phyloP scores from a whole-genome alignment of 192 early-diverging fungal genomes.

The Physocladia obscura region DNA sequence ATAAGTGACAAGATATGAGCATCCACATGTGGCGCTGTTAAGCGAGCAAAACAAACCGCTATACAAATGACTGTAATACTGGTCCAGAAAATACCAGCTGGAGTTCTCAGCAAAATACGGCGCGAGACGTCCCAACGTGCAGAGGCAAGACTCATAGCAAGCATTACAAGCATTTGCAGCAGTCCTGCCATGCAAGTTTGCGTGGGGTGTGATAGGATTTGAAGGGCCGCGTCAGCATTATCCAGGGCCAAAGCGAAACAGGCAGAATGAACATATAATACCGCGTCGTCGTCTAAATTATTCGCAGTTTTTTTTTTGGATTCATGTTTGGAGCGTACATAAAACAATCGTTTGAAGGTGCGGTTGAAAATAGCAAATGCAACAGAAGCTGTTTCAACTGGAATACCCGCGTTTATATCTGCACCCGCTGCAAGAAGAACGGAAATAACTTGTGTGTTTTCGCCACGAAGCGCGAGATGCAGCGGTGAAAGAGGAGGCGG shows the following conservation, averaged over 20 bases:
- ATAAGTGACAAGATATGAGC: conserved; percentile 3
- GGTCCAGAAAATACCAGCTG: conserved; percentile 9
- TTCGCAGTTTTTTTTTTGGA: neutral
- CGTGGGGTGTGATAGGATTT: conserved; percentile 5
- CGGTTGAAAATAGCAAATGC: conserved; percentile 4
- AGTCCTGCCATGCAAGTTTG: conserved; percentile 16
- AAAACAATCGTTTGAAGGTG: neutral
- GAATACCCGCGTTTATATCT: conserved; percentile 22
- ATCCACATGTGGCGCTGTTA: conserved; percentile 10
- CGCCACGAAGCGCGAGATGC: conserved; percentile 26
- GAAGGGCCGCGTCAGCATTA: conserved; percentile 14
- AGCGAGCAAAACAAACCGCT: neutral
- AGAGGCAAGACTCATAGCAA: conserved; percentile 1
- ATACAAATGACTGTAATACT: neutral
- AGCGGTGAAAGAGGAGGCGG: conserved; percentile 16
- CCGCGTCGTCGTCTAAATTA: conserved; percentile 1
- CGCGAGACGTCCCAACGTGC: conserved; percentile 10
- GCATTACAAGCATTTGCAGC: conserved; percentile 6
- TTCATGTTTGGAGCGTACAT: neutral
- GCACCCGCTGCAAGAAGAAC: conserved; percentile 18
- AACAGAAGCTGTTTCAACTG: conserved; percentile 22
- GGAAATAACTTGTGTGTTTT: conserved; percentile 8
- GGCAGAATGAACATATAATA: conserved; percentile 16
- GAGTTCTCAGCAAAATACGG: conserved; percentile 9
- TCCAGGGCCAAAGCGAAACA: conserved; percentile 27